phyloP scores from a whole-genome alignment of 1,284 basidiomycete genomes.

The Rhodotorula sp. region DNA sequence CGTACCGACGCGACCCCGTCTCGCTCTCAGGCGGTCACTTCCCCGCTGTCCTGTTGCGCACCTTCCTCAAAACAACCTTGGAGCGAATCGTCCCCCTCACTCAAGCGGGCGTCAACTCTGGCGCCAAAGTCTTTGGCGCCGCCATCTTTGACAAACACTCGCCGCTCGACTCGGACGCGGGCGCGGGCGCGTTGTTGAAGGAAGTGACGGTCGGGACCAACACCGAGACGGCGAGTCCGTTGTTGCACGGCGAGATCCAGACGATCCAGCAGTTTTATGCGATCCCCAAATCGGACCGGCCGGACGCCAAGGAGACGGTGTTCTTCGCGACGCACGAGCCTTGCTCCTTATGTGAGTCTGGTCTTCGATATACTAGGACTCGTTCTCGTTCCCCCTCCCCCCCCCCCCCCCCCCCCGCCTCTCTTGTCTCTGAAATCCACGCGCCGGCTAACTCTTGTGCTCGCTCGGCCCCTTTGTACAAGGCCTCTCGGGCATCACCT shows the following conservation, averaged over 20 bases:
- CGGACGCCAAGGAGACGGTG: constrained; percentile 25
- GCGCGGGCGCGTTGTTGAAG: not conserved
- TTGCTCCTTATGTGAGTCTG: constrained; percentile 25
- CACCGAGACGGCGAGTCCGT: constrained; percentile 18
- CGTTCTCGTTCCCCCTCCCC: too few species aligned
- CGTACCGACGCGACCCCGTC: not conserved
- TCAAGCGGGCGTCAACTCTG: constrained; percentile 1
- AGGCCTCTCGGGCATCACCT: constrained; percentile 28
- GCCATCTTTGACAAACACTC: not conserved
- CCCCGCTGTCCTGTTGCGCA: constrained; percentile 11
- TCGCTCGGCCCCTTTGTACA: too few species aligned
- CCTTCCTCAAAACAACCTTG: constrained; percentile 20
- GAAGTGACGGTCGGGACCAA: constrained; percentile 27
- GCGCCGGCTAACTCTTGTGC: too few species aligned
- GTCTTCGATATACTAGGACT: too few species aligned
- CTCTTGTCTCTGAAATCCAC: too few species aligned
- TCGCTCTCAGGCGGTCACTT: not conserved
- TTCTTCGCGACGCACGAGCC: constrained; percentile 40
- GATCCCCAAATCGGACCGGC: constrained; percentile 5
- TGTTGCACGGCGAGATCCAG: constrained; percentile 32
- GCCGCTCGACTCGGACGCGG: too few species aligned
- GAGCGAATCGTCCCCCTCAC: constrained; percentile 26
- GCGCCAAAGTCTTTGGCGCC: constrained; percentile 33
- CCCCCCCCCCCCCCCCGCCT: too few species aligned
- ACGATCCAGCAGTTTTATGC: constrained; percentile 34